Evolutionary conservation across 768 basidiomycete genomes (phyloP).

Genomic region (Auricularia sp.): DNA sequence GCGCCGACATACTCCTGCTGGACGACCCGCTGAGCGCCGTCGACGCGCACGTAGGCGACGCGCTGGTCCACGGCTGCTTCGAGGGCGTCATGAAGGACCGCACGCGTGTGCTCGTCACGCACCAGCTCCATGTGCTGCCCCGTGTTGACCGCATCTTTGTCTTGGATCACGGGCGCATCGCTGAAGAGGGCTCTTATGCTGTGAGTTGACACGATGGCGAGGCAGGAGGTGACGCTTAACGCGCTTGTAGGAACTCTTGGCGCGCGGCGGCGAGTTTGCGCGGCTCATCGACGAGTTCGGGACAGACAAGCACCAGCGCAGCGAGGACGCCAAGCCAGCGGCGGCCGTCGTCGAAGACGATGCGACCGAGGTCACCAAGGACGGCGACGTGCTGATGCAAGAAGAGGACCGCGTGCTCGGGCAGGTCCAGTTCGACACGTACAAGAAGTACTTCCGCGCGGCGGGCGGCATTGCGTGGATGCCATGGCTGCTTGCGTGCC

Average conservation of each 20-base stretch:
- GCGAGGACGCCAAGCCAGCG: conserved; percentile 19
- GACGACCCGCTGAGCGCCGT: conserved; percentile 79
- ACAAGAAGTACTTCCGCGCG: conserved; percentile 36
- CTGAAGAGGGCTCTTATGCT: conserved; percentile 23
- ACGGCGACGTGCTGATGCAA: conserved; percentile 36
- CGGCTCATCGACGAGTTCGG: conserved; percentile 50
- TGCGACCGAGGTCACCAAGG: conserved; percentile 19
- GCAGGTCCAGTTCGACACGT: conserved; percentile 39
- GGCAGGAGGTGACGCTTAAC: not conserved
- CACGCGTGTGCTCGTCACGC: conserved; percentile 23
- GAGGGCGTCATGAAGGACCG: conserved; percentile 14
- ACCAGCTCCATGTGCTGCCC: conserved; percentile 6
- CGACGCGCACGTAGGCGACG: conserved; percentile 65
- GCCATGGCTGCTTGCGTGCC: conserved; percentile 34
- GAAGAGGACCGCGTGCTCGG: conserved; percentile 50
- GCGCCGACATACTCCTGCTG: conserved; percentile 62
- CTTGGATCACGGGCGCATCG: conserved; percentile 14
- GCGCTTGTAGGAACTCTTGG: conserved; percentile 33
- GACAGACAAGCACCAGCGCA: conserved; percentile 10
- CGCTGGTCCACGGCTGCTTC: conserved; percentile 47
- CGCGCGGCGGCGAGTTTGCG: conserved; percentile 34
- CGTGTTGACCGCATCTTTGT: conserved; percentile 17
- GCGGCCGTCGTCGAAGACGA: conserved; percentile 9
- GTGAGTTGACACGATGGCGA: not conserved
- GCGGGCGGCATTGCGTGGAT: conserved; percentile 40